Evolutionary conservation across 2,329 filamentous ascomycete species (phyloP).

Genomic region (Apiospora rasikravindrae): DNA sequence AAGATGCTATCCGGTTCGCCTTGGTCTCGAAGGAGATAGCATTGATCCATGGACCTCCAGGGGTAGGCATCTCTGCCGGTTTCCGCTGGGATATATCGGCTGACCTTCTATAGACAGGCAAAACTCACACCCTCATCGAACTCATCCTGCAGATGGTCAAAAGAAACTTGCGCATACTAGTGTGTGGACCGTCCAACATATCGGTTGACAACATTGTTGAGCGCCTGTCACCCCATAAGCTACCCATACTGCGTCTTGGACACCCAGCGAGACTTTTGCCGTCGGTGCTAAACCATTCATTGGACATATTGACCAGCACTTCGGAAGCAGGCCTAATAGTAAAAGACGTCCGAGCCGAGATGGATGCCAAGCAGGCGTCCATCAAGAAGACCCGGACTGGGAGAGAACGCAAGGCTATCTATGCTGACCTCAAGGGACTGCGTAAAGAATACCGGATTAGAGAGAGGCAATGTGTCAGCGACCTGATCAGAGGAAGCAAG

Average conservation of each 20-base stretch:
- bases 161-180: slow-evolving; percentile 75
- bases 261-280: slow-evolving; percentile 91
- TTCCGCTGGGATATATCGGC: neutral
- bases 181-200: slow-evolving; percentile 97
- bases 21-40: slow-evolving; percentile 81
- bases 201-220: slow-evolving; percentile 99
- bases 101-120: slow-evolving; percentile 69
- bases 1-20: slow-evolving; percentile 78
- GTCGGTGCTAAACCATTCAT: slow-evolving; percentile 84
- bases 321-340: slow-evolving; percentile 91
- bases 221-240: slow-evolving; percentile 80
- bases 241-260: slow-evolving; percentile 87
- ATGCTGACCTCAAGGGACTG: slow-evolving; percentile 82
- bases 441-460: slow-evolving; percentile 87
- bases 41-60: slow-evolving; percentile 92
- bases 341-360: slow-evolving; percentile 86
- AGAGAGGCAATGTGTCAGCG: slow-evolving; percentile 80
- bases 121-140: slow-evolving; percentile 95
- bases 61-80: slow-evolving; percentile 48
- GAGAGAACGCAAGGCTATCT: slow-evolving; percentile 80
- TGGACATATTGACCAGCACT: slow-evolving; percentile 88
- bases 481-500: slow-evolving; percentile 76
- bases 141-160: slow-evolving; percentile 89
- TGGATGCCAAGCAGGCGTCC: slow-evolving; percentile 88
- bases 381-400: slow-evolving; percentile 87